phyloP scores from a whole-genome alignment of 1,139 yeast species.

The Trichomonascaceae sp. region DNA sequence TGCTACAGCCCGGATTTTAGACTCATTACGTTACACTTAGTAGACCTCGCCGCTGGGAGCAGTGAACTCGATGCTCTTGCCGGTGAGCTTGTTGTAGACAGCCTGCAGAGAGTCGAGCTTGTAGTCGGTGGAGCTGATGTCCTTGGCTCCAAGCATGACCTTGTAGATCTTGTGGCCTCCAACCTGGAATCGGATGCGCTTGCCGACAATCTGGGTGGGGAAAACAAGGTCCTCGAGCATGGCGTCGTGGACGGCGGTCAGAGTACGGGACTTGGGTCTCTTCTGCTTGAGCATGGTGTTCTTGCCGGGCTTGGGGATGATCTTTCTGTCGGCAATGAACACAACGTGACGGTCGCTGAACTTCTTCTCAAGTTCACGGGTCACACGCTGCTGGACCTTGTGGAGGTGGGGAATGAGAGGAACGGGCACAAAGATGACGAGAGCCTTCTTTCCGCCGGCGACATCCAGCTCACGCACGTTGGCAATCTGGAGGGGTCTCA shows the following conservation, averaged over 20 bases:
- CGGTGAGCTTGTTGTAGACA: slow-evolving; percentile 96
- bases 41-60: slow-evolving; percentile 66
- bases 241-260: slow-evolving; percentile 97
- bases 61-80: slow-evolving; percentile 99
- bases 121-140: slow-evolving; percentile 94
- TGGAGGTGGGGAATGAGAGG: slow-evolving; percentile 90
- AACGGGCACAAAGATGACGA: slow-evolving; percentile 95
- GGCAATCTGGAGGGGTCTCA: slow-evolving; percentile 98
- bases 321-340: slow-evolving; percentile 99
- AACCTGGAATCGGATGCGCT: slow-evolving; percentile 98
- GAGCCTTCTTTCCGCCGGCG: slow-evolving; percentile 97
- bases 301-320: slow-evolving; percentile 80
- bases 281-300: slow-evolving; percentile 87
- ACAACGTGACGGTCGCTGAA: slow-evolving; percentile 99
- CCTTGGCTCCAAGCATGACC: slow-evolving; percentile 97
- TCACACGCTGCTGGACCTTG: slow-evolving; percentile 83
- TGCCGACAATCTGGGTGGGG: slow-evolving; percentile 99
- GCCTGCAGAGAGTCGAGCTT: slow-evolving; percentile 99
- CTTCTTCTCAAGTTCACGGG: slow-evolving; percentile 99
- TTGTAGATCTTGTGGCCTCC: slow-evolving; percentile 99
- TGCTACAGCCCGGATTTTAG: not conserved
- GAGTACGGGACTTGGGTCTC: slow-evolving; percentile 99
- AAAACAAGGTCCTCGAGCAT: slow-evolving; percentile 97
- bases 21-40: slow-evolving; percentile 25
- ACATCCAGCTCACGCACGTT: slow-evolving; percentile 96